Conservation (phyloP, 768 basidiomycete genomes). For the Exidia glandulosa region DNA sequence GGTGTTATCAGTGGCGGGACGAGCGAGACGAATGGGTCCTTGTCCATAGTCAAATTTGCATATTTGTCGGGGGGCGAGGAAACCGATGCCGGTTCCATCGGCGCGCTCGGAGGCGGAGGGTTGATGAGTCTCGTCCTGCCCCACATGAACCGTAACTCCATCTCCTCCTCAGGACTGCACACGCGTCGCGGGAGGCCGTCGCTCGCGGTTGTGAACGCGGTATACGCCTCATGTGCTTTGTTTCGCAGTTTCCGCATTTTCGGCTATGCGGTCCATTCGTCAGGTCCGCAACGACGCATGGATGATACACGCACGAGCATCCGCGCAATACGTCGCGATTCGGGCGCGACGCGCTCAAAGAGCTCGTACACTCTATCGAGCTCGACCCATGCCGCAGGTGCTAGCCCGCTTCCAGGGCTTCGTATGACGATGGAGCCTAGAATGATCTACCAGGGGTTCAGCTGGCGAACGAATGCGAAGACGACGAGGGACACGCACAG, state of each 20-base stretch:
- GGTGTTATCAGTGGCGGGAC: too few species aligned
- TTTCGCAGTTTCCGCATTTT: not conserved
- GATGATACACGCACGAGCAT: not conserved
- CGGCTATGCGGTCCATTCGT: too few species aligned
- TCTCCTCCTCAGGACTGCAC: not conserved
- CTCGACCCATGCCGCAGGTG: slow-evolving; percentile 57
- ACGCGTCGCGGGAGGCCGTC: not conserved
- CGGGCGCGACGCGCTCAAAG: slow-evolving; percentile 48
- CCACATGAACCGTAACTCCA: not conserved
- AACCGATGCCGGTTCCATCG: too few species aligned
- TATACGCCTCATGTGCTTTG: not conserved
- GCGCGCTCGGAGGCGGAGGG: too few species aligned
- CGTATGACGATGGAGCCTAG: slow-evolving; percentile 68
- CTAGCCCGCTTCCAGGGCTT: slow-evolving; percentile 60
- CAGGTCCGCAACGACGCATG: too few species aligned
- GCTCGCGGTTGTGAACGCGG: not conserved
- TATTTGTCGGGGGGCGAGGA: too few species aligned
- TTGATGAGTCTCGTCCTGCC: not conserved
- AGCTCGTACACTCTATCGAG: slow-evolving; percentile 51
- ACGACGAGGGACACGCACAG: slow-evolving; percentile 28
- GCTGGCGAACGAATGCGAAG: not conserved
- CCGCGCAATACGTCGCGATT: slow-evolving; percentile 8
- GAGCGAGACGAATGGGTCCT: too few species aligned
- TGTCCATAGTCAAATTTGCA: too few species aligned
- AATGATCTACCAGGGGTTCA: slow-evolving; percentile 44